These are phyloP conservation scores for Nigrospora sphaerica DNA, from an alignment of 2,329 filamentous ascomycete species.

Conservation along the genomic window DNA sequence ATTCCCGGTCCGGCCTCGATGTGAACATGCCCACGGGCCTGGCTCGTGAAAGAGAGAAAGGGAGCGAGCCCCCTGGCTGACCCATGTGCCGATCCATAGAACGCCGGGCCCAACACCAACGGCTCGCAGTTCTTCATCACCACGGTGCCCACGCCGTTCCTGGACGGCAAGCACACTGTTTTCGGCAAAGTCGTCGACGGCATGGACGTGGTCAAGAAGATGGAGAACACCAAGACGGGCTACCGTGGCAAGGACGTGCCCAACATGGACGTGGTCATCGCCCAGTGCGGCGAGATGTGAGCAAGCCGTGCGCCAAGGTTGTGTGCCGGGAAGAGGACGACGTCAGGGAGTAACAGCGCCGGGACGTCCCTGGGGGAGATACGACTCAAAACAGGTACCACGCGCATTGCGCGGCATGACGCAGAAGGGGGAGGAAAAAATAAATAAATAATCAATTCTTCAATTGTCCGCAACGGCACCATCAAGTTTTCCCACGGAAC, in stretches of 20 bases:
- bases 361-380: too few relatives aligned
- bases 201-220: slow-evolving; percentile 85
- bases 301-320: too few relatives aligned
- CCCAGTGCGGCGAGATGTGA: slow-evolving; percentile 91
- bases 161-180: slow-evolving; percentile 91
- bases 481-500: too few relatives aligned
- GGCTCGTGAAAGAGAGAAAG: not conserved
- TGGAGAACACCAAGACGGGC: slow-evolving; percentile 83
- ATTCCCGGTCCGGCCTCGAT: too few relatives aligned
- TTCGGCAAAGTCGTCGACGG: slow-evolving; percentile 88
- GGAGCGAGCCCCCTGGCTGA: not conserved
- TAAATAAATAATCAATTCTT: too few relatives aligned
- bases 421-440: too few relatives aligned
- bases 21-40: not conserved
- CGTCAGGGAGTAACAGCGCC: too few relatives aligned
- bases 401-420: not conserved
- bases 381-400: too few relatives aligned
- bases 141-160: slow-evolving; percentile 75
- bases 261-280: slow-evolving; percentile 74
- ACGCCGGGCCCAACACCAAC: slow-evolving; percentile 86
- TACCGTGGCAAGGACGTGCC: slow-evolving; percentile 70
- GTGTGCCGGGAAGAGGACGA: too few relatives aligned
- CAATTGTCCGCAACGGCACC: too few relatives aligned
- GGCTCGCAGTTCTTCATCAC: slow-evolving; percentile 98
- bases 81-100: slow-evolving; percentile 39